Base-by-base conservation (phyloP, 306 rosid species). In the Phaseolus lunatus region DNA sequence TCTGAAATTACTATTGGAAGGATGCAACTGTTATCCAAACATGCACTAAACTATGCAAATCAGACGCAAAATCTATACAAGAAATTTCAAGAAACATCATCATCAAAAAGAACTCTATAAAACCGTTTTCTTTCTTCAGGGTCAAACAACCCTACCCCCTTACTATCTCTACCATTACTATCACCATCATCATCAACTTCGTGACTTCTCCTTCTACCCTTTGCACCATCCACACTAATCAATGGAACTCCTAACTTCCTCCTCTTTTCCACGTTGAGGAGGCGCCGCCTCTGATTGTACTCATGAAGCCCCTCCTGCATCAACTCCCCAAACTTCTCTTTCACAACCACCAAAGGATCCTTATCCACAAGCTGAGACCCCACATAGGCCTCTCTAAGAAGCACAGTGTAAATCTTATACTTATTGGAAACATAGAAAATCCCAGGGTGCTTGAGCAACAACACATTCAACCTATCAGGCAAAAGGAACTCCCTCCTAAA, bases 291-390 rank as follows among this genome's bases (percentile, higher is more conserved):
- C 44, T 86, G 84, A 67, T 91, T 91, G 70, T 85, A 94, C 83
- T 94, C 98, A 76, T 94, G 96, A 80, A 91, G 97, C 23, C 98
- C 98, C 70, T 90, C 98, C 77, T 87, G 96, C 98, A 94, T 94
- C 73, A 94, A 41, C 66, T 94, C 96, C 67, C 98, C 97, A 81
- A 94, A 90, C 27, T 81, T 92, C 50, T 90, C 98, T 81, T 94
- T 94, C 27, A 85, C 88, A 71, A 83, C 83, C 23, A 91, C 94
- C 23, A 94, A 27, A 23, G 97, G 94, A 88, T 92, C 96, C 84
- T 90, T 94, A 31, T 90, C 78, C 35, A 92, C 71, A 67, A 94
- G 80, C 65, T 86, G 90, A 50, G 89, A 87, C 44, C 92, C 94
- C 41, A 64, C 76, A 78, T 91, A 94, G 1, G 84, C 91, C 72